Evolutionary conservation across 2,329 filamentous ascomycete genomes (phyloP), one percentile per base, ranked within the genome.

Genomic region (Aureobasidium subglaciale): DNA sequence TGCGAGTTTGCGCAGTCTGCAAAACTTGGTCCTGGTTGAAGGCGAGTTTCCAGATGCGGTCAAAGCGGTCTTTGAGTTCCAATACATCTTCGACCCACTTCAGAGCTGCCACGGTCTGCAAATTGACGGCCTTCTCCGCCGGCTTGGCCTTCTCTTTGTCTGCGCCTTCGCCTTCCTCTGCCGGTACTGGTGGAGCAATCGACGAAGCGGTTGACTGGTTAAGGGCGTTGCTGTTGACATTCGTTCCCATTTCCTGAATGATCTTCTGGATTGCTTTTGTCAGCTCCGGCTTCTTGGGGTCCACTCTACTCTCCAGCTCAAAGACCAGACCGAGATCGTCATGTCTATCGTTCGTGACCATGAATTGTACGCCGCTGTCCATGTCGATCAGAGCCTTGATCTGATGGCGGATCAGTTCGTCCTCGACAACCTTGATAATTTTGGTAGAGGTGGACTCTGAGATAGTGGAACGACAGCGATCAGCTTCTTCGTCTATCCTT

Each of bases 71-170:
- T 70, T 97, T 96, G 25, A 99, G 76, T 16, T 73, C 72, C 45
- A 99, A 75, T 2, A 97, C 88, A 63, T 96, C 90, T 63, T 95
- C 89, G 2, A 97, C 92, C 93, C 93, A 99, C 64, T 88, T 89
- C 63, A 97, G 87, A 0, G 93, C 93, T 1, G 90, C 87, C 0
- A 83, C 81, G 0, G 93, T 97, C 66, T 91, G 86, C 67, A 90
- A 86, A 25, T 89, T 91, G 7, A 85, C 75, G 1, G 62, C 62
- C 48, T 66, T 66, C 8, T 63, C 61, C 1, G 81, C 74, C 58
- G 75, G 81, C 56, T 79, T 67, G 62, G 70, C 60, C 67, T 72
- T 72, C 55, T 83, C 81, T 6, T 63, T 53, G 2, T 61, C 68
- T 20, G 70, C 63, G 0, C 72, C 73, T 20, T 73, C 76, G 22